Evolutionary conservation across 768 basidiomycete genomes (phyloP), one percentile per base, ranked within the genome.

Genomic region (Boletus huronensis): DNA sequence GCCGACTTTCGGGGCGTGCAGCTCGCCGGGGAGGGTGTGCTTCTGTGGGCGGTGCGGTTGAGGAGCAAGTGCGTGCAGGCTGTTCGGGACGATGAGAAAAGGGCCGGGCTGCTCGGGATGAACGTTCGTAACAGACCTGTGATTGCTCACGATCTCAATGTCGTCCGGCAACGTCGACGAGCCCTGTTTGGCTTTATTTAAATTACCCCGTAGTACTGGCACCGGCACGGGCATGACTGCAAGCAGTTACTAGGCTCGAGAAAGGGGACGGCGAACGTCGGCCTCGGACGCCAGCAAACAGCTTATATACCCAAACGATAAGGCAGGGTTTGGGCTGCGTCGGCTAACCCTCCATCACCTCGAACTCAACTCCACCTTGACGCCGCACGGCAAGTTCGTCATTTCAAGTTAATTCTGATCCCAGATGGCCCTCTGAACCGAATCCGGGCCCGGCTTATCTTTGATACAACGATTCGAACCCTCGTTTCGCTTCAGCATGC

Each of bases 121-220:
- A 52, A 54, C 34, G 60, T 59, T 66, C 5, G 47, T 48, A 34
- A 65, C 63, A 35, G 42, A 60, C 67, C 58, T 58, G 50, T 55
- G 55, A 60, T 57, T 44, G 50, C 29, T 36, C 52, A 11, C 53
- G 32, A 52, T 52, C 50, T 38, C 48, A 1, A 13, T 41, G 53
- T 54, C 63, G 52, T 62, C 54, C 54, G 68, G 57, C 48, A 59
- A 53, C 4, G 4, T 2, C 4, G 23, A 25, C 53, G 48, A 28
- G 3, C 39, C 48, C 25, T 70, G 64, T 68, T 70, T 68, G 69
- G 68, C 40, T 28, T 60, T 68, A 59, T 68, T 68, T 63, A 53
- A 58, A 32, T 53, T 52, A 9, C 21, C 39, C 52, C 50, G 43
- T 63, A 58, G 59, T 51, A 52, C 26, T 14, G 63, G 58, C 11